These are phyloP conservation scores for Saccharomycopsis sp. DNA, from an alignment of 805 yeast species.

Conservation along the genomic window DNA sequence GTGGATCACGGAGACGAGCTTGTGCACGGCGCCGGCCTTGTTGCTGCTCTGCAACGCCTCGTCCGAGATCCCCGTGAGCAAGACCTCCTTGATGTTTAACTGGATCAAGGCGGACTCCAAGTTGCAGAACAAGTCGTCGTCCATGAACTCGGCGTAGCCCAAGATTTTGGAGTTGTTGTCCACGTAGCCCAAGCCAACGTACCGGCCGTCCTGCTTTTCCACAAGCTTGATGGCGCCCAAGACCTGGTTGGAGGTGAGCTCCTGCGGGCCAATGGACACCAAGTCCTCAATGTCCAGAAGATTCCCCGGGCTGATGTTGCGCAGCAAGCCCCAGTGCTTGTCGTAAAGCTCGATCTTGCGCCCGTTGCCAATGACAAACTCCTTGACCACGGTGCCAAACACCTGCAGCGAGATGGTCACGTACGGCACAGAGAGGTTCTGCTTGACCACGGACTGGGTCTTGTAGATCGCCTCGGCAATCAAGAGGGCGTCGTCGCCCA, in stretches of 20 bases:
- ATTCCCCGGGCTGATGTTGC: conserved; percentile 85
- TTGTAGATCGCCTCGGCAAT: conserved; percentile 81
- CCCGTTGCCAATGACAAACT: conserved; percentile 61
- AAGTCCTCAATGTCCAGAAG: conserved; percentile 68
- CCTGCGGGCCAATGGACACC: conserved; percentile 38
- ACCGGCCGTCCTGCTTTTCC: conserved; percentile 32
- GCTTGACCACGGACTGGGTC: conserved; percentile 73
- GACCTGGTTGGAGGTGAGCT: conserved; percentile 19
- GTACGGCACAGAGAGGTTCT: conserved; percentile 43
- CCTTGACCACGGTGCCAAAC: conserved; percentile 52
- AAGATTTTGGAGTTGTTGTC: conserved; percentile 61
- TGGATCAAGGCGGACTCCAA: conserved; percentile 82
- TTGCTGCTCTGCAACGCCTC: conserved; percentile 28
- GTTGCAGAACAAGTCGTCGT: conserved; percentile 80
- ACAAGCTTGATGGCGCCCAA: conserved; percentile 32
- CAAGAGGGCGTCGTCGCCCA: conserved; percentile 67
- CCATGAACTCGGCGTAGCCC: conserved; percentile 72
- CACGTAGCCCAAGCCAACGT: conserved; percentile 70
- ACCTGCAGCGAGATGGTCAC: conserved; percentile 75
- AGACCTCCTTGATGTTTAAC: conserved; percentile 77
- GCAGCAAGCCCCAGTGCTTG: conserved; percentile 47
- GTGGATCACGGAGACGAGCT: conserved; percentile 62
- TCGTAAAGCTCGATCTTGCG: conserved; percentile 75
- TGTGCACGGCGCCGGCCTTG: conserved; percentile 49
- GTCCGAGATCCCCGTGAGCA: conserved; percentile 42